A percentile compares a stretch with the other conserved stretches of the same genome.
These are phyloP conservation scores for Tranzscheliella williamsii DNA, from an alignment of 1,284 basidiomycete species.

Conservation along the genomic window DNA sequence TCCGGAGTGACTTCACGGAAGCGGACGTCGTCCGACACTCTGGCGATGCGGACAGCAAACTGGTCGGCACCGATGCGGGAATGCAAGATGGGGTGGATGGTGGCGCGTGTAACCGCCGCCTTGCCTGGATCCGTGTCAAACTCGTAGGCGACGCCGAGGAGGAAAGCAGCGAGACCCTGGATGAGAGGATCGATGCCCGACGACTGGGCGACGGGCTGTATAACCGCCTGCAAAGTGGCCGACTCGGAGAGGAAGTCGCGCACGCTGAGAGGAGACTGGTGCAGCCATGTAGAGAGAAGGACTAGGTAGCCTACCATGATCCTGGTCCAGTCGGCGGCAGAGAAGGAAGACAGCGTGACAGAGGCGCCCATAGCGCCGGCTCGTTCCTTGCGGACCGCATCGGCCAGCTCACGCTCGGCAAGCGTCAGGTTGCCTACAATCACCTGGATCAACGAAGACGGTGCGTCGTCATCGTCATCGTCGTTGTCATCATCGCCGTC, in stretches of 20 bases:
- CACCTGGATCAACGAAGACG: slow-evolving; percentile 64
- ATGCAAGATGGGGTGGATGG: slow-evolving; percentile 73
- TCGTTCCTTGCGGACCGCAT: slow-evolving; percentile 53
- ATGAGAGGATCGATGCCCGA: slow-evolving; percentile 82
- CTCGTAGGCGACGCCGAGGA: slow-evolving; percentile 84
- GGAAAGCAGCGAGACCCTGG: slow-evolving; percentile 86
- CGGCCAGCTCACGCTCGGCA: slow-evolving; percentile 66
- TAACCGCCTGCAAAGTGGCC: slow-evolving; percentile 75
- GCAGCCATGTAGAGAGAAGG: slow-evolving; percentile 87
- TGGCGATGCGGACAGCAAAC: slow-evolving; percentile 81
- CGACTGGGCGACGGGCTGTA: slow-evolving; percentile 89
- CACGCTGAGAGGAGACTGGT: slow-evolving; percentile 87
- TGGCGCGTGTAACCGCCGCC: slow-evolving; percentile 38
- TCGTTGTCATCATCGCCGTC: slow-evolving; percentile 53
- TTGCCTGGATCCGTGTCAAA: slow-evolving; percentile 48
- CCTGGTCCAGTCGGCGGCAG: slow-evolving; percentile 72
- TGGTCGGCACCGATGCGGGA: slow-evolving; percentile 80
- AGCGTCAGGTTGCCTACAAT: slow-evolving; percentile 70
- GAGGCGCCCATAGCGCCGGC: slow-evolving; percentile 27
- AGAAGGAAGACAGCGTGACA: slow-evolving; percentile 16
- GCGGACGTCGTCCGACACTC: slow-evolving; percentile 84
- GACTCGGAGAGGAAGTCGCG: slow-evolving; percentile 84
- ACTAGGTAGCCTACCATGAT: slow-evolving; percentile 83
- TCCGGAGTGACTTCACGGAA: slow-evolving; percentile 89
- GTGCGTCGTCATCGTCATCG: slow-evolving; percentile 65